Conservation (phyloP, 495 filamentous ascomycete genomes). For the Tuber magnatum region DNA sequence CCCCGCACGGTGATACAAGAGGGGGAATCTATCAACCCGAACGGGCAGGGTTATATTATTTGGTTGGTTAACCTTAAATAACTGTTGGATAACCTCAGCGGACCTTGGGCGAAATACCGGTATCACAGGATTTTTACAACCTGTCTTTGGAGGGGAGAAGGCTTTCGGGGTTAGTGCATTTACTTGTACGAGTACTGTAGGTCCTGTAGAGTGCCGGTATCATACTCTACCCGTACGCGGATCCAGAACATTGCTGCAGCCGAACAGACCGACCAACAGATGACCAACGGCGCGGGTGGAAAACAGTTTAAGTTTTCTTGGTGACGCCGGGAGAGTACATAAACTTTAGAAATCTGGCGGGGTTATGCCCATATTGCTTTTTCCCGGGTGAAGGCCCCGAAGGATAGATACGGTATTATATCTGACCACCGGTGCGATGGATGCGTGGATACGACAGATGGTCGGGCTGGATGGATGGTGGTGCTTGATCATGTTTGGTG, state of each 20-base stretch:
- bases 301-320: not conserved
- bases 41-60: not conserved
- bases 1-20: not conserved
- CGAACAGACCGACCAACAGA: not conserved
- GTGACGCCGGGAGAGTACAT: not conserved
- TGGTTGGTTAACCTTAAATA: not conserved
- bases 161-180: not conserved
- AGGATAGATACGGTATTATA: not conserved
- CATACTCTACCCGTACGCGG: not conserved
- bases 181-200: not conserved
- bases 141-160: not conserved
- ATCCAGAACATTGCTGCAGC: not conserved
- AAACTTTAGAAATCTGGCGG: not conserved
- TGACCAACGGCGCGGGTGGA: not conserved
- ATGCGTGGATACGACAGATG: not conserved
- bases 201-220: not conserved
- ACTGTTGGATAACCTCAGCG: not conserved
- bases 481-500: not conserved
- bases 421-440: not conserved
- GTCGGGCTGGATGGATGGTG: not conserved
- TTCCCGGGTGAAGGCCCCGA: not conserved
- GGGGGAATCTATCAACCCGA: not conserved
- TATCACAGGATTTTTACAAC: not conserved
- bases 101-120: not conserved
- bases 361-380: not conserved